Conservation (phyloP, 495 filamentous ascomycete species). For the Neurospora sp. region DNA sequence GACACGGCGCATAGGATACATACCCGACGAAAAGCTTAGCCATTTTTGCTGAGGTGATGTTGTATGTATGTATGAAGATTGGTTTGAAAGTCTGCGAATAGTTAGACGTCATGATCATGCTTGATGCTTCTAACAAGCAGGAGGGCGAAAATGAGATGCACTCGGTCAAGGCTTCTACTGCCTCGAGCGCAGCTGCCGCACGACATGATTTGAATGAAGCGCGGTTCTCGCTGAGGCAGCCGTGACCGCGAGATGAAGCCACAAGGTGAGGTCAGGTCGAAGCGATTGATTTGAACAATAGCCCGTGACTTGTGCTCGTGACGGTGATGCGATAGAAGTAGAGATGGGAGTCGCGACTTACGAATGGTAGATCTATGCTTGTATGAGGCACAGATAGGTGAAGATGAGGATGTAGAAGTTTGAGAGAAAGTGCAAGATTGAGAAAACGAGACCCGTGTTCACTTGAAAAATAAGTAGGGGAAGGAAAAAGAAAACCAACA, state of each 20-base stretch:
- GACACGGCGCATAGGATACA: constrained; percentile 18
- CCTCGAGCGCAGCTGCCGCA: neutral
- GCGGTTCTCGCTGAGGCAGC: neutral
- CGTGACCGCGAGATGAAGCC: neutral
- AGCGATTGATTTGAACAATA: neutral
- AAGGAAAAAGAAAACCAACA: constrained; percentile 1
- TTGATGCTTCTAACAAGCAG: neutral
- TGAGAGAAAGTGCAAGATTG: neutral
- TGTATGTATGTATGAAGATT: neutral
- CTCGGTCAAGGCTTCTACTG: neutral
- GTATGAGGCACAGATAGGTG: neutral
- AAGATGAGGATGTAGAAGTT: neutral
- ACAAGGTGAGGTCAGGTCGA: neutral
- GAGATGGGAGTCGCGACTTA: neutral
- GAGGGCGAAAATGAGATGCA: neutral
- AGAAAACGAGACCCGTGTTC: neutral
- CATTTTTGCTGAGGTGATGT: constrained; percentile 41
- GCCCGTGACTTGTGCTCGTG: neutral
- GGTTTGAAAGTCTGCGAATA: neutral
- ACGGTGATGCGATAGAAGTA: neutral
- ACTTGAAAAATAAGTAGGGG: neutral
- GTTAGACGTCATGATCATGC: neutral
- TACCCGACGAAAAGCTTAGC: constrained; percentile 90
- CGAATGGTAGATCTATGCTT: neutral
- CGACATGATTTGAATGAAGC: neutral